A percentile compares a stretch with the other conserved stretches of the same genome.
Conservation (phyloP, 441 rosid genomes). For the Pelargonium fulgidum region DNA sequence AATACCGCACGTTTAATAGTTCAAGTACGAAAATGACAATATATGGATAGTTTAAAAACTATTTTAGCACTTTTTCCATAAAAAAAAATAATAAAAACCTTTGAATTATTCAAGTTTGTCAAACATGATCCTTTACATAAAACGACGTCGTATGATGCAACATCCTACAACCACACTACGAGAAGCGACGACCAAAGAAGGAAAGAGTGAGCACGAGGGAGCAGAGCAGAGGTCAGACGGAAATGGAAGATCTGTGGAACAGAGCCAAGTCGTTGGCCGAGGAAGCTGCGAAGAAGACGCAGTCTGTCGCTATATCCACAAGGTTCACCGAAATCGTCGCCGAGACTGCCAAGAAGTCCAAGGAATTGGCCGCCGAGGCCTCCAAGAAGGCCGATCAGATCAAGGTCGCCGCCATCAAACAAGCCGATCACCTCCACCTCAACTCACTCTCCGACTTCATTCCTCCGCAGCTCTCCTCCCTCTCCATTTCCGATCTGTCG, state of each 20-base stretch:
- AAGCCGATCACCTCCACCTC: constrained; percentile 59
- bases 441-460: constrained; percentile 55
- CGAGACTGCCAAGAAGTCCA: constrained; percentile 59
- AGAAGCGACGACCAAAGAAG: constrained; percentile 1
- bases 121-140: no score
- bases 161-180: background rate
- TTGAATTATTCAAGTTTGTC: no score
- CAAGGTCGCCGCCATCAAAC: constrained; percentile 50
- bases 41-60: no score
- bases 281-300: constrained; percentile 76
- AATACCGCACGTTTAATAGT: no score
- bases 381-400: constrained; percentile 64
- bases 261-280: constrained; percentile 72
- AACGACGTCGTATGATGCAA: no score
- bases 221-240: background rate
- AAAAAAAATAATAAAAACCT: no score
- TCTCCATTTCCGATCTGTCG: constrained; percentile 30
- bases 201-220: background rate
- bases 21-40: no score
- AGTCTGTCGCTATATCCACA: constrained; percentile 46
- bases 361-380: constrained; percentile 68
- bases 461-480: constrained; percentile 43
- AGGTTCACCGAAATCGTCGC: constrained; percentile 57
- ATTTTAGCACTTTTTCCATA: no score
- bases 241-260: constrained; percentile 67